Percentiles rank a stretch among this genome's conserved stretches.
phyloP scores from a whole-genome alignment of 148 eudicot species.

The Spergularia bocconei region DNA sequence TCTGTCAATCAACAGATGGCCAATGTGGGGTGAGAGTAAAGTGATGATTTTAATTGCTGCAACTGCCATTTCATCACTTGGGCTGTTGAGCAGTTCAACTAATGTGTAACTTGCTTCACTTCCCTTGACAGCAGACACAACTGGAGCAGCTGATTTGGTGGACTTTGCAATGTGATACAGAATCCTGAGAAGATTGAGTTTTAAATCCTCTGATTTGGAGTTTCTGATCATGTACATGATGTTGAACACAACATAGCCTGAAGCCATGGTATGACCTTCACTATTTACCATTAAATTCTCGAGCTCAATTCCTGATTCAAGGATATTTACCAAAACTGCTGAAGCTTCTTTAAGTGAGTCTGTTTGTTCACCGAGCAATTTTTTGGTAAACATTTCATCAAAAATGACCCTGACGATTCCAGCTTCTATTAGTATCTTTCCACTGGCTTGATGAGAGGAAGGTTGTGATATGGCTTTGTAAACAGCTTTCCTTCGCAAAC shows the following conservation, averaged over 20 bases:
- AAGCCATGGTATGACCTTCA: slow-evolving; percentile 50
- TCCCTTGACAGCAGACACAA: slow-evolving; percentile 62
- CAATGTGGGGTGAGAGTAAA: slow-evolving; percentile 58
- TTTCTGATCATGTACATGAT: slow-evolving; percentile 47
- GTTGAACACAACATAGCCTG: slow-evolving; percentile 53
- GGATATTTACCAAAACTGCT: slow-evolving; percentile 70
- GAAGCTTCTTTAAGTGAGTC: slow-evolving; percentile 61
- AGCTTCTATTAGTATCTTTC: slow-evolving; percentile 52
- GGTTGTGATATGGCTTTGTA: slow-evolving; percentile 57
- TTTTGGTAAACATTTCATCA: slow-evolving; percentile 54
- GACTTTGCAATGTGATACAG: slow-evolving; percentile 53
- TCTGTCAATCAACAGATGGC: slow-evolving; percentile 62
- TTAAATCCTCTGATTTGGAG: slow-evolving; percentile 54
- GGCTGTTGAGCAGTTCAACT: slow-evolving; percentile 57
- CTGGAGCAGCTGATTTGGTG: slow-evolving; percentile 34
- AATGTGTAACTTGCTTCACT: slow-evolving; percentile 65
- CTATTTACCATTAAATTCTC: slow-evolving; percentile 45
- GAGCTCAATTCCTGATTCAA: slow-evolving; percentile 57
- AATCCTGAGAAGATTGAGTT: slow-evolving; percentile 56
- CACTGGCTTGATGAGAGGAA: slow-evolving; percentile 50
- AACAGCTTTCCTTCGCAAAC: slow-evolving; percentile 48
- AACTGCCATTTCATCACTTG: slow-evolving; percentile 59
- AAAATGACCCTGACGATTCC: slow-evolving; percentile 50
- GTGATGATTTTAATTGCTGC: slow-evolving; percentile 55
- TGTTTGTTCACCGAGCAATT: slow-evolving; percentile 37